These are phyloP conservation scores for Plenodomus tracheiphilus DNA, from an alignment of 2,329 filamentous ascomycete species.

Conservation along the genomic window DNA sequence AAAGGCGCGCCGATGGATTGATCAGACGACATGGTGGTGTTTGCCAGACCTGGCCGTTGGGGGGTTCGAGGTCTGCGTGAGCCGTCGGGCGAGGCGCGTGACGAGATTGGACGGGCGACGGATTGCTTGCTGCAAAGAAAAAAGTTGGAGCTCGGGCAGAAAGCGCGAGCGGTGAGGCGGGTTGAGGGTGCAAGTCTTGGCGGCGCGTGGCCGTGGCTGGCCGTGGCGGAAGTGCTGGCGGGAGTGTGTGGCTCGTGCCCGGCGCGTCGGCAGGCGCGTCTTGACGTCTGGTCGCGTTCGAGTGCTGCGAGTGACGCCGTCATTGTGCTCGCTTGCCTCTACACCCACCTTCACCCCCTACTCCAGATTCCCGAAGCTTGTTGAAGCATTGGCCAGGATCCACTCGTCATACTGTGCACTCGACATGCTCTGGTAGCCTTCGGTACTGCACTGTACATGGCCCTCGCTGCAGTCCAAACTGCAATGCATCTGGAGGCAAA, in stretches of 20 bases:
- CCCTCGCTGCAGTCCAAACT: slow-evolving; percentile 38
- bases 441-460: slow-evolving; percentile 33
- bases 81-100: slow-evolving; percentile 22
- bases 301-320: neutral
- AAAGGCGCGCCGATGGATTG: slow-evolving; percentile 45
- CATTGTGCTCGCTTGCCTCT: neutral
- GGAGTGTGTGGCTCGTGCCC: slow-evolving; percentile 4
- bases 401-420: neutral
- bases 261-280: slow-evolving; percentile 13
- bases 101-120: slow-evolving; percentile 10
- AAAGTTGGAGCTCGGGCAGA: slow-evolving; percentile 27
- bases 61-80: slow-evolving; percentile 23
- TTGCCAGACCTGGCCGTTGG: slow-evolving; percentile 27
- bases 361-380: slow-evolving; percentile 1
- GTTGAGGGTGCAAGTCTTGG: slow-evolving; percentile 15
- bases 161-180: slow-evolving; percentile 15
- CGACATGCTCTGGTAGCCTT: slow-evolving; percentile 19
- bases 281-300: slow-evolving; percentile 6
- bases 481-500: slow-evolving; percentile 45
- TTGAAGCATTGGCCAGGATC: neutral
- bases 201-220: slow-evolving; percentile 2
- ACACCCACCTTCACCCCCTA: slow-evolving; percentile 3
- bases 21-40: slow-evolving; percentile 43
- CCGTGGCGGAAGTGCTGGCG: neutral
- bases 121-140: slow-evolving; percentile 27